Evolutionary conservation across 1,284 basidiomycete species (phyloP).

Genomic region (Ganoderma sinense): DNA sequence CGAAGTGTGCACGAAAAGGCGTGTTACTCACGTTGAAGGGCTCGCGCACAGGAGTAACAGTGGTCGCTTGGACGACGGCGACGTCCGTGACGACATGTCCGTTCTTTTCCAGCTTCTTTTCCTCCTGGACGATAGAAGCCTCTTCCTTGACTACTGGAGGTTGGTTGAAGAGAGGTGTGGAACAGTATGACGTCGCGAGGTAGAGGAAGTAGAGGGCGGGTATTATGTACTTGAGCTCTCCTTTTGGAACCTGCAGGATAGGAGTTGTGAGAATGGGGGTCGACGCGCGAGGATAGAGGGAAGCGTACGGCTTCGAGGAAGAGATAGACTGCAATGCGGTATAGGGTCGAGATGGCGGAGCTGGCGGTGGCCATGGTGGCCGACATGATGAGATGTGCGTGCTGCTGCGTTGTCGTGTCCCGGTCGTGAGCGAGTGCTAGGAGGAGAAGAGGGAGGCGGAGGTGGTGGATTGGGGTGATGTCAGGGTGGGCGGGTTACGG

Average conservation of each 20-base stretch:
- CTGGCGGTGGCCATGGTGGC: conserved; percentile 31
- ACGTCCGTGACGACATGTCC: conserved; percentile 24
- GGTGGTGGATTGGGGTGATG: conserved; percentile 15
- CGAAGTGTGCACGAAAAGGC: neutral
- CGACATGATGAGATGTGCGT: conserved; percentile 18
- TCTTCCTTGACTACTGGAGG: conserved; percentile 24
- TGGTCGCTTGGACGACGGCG: conserved; percentile 17
- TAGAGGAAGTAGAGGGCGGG: conserved; percentile 26
- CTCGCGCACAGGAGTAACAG: conserved; percentile 18
- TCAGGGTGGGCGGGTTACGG: conserved; percentile 8
- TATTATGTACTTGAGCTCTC: conserved; percentile 22
- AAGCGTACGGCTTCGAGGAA: conserved; percentile 36
- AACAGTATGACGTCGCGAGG: conserved; percentile 15
- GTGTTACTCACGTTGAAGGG: conserved; percentile 17
- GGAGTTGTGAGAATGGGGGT: neutral
- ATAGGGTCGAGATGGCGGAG: conserved; percentile 34
- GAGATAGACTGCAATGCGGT: conserved; percentile 33
- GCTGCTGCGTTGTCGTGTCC: neutral
- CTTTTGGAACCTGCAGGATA: conserved; percentile 18
- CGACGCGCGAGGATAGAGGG: neutral
- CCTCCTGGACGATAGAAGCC: conserved; percentile 17
- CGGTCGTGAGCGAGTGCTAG: conserved; percentile 12
- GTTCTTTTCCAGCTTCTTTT: conserved; percentile 21
- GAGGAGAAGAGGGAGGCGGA: neutral
- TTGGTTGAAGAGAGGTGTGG: conserved; percentile 21